Evolutionary conservation across 106 monocot genomes (phyloP).

Genomic region (Platanthera zijinensis): DNA sequence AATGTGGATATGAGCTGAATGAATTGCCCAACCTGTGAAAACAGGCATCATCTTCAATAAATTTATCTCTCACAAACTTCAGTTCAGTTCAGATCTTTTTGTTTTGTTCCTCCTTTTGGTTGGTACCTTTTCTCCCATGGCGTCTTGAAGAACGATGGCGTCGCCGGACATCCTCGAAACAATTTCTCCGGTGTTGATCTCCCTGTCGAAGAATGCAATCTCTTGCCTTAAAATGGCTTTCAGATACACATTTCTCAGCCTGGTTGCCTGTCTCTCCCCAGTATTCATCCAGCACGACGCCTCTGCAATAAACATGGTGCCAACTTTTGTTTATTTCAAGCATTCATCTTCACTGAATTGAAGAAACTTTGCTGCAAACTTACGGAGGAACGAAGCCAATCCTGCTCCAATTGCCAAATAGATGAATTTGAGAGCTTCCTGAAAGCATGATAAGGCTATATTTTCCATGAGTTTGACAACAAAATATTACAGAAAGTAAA

Average conservation of each 20-base stretch:
- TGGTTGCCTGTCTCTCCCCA: constrained; percentile 8
- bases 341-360: neutral
- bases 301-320: constrained; percentile 5
- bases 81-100: neutral
- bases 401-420: constrained; percentile 46
- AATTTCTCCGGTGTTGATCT: constrained; percentile 14
- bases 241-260: constrained; percentile 9
- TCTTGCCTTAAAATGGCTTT: constrained; percentile 13
- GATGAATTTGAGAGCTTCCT: constrained; percentile 52
- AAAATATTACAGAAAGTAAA: no score
- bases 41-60: no score
- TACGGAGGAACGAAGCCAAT: constrained; percentile 42
- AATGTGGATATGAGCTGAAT: constrained; percentile 50
- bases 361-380: constrained; percentile 10
- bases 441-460: neutral
- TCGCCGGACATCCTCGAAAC: constrained; percentile 9
- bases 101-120: no score
- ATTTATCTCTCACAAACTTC: no score
- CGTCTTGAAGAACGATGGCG: constrained; percentile 6
- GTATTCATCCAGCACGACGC: constrained; percentile 11
- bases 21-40: constrained; percentile 57
- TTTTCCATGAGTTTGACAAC: neutral
- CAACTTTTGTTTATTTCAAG: neutral
- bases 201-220: constrained; percentile 14
- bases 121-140: constrained; percentile 17